Evolutionary conservation across 805 yeast genomes (phyloP), one percentile per base, ranked within the genome.

Genomic region (Schizosaccharomyces octosporus): DNA sequence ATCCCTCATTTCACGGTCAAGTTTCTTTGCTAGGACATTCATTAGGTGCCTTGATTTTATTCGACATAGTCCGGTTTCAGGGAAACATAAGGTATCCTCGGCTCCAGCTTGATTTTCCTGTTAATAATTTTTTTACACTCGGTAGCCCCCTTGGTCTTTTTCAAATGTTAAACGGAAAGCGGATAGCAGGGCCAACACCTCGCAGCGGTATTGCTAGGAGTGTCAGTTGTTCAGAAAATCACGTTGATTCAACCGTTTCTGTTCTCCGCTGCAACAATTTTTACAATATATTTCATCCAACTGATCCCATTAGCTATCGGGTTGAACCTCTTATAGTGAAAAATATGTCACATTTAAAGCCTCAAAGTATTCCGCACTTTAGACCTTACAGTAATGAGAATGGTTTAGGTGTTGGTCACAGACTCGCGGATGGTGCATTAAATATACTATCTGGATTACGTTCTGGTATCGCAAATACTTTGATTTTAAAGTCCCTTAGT

Each of bases 121-220:
- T 87, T 5, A 83, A 82, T 19, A 83, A 84, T 64, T 78, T 81
- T 64, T 89, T 87, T 69, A 81, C 85, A 13, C 76, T 87, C 41
- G 98, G 97, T 0, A 87, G 95, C 1, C 98, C 97, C 0, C 79
- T 85, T 43, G 97, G 96, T 1, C 81, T 87, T 24, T 85, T 89
- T 71, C 84, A 85, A 69, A 73, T 90, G 41, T 78, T 93, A 51
- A 82, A 81, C 65, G 79, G 83, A 57, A 78, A 77, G 55, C 79
- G 79, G 59, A 77, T 88, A n/a, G 72, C 74, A 24, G 61, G 68
- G 55, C 60, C 48, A 3, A 27, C 15, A 17, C 64, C 66, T 24
- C 43, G 61, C 11, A 31, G n/a, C 4, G 59, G 32, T 24, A 64
- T 62, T 43, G 11, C 36, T 5, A 21, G 31, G 7, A 21, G 36